These are phyloP conservation scores for Porphyrellus cyaneotinctus DNA, from an alignment of 768 basidiomycete genomes.

Conservation along the genomic window DNA sequence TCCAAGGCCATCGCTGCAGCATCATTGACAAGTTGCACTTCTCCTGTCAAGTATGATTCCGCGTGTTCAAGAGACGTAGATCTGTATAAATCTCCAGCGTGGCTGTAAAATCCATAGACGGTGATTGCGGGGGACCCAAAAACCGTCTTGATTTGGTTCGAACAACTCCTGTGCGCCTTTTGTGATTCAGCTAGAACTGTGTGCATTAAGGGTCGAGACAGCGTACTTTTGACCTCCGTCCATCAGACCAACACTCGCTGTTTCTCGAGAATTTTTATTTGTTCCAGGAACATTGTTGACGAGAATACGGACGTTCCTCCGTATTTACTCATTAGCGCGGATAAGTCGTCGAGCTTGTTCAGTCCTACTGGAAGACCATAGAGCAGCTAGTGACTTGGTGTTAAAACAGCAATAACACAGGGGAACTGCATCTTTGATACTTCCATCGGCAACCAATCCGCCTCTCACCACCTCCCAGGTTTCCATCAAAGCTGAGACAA, in stretches of 20 bases:
- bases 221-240: constrained; percentile 74
- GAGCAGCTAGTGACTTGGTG: constrained; percentile 51
- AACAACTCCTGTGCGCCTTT: constrained; percentile 71
- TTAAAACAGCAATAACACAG: constrained; percentile 4
- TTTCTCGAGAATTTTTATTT: constrained; percentile 57
- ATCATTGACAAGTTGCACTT: constrained; percentile 66
- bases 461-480: constrained; percentile 67
- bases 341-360: constrained; percentile 72
- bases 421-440: constrained; percentile 65
- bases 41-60: constrained; percentile 58
- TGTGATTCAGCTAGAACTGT: constrained; percentile 11
- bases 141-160: constrained; percentile 44
- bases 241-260: constrained; percentile 60
- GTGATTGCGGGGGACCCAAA: constrained; percentile 52
- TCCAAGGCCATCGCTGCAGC: constrained; percentile 56
- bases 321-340: constrained; percentile 52
- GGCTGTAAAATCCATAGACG: constrained; percentile 82
- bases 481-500: constrained; percentile 82
- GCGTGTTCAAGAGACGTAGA: constrained; percentile 68
- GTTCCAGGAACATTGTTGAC: constrained; percentile 76
- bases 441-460: constrained; percentile 66
- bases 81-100: constrained; percentile 73
- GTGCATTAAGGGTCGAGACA: background rate
- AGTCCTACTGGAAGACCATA: constrained; percentile 71
- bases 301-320: constrained; percentile 66